Conservation (phyloP, 768 basidiomycete genomes). For the Rhodotorula toruloides region DNA sequence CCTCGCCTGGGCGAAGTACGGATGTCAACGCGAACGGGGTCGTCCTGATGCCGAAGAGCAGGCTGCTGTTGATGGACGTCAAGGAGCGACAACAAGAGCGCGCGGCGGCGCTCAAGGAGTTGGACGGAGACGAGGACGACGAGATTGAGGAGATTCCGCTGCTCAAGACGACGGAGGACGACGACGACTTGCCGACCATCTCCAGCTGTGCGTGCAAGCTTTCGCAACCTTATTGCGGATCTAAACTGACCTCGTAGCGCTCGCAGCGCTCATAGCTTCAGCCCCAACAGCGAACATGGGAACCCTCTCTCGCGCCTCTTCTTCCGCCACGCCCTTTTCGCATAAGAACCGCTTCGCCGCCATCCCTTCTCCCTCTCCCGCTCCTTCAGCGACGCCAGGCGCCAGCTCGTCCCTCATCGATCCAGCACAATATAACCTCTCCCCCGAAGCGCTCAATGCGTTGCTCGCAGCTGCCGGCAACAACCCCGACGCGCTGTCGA, state of each 20-base stretch:
- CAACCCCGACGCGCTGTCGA: constrained; percentile 13
- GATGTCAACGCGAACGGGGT: constrained; percentile 3
- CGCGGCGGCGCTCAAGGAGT: constrained; percentile 14
- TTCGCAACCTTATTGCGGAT: not conserved
- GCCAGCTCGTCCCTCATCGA: not conserved
- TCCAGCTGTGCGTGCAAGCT: constrained; percentile 21
- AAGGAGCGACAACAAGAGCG: constrained; percentile 47
- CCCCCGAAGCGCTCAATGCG: constrained; percentile 25
- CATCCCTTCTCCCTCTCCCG: constrained; percentile 18
- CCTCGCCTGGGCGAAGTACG: not conserved
- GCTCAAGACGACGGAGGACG: not conserved
- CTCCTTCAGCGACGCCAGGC: not conserved
- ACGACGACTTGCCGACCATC: constrained; percentile 26
- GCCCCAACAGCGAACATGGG: not conserved
- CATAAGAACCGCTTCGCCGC: constrained; percentile 27
- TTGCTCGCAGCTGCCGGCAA: constrained; percentile 16
- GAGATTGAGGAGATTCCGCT: constrained; percentile 38
- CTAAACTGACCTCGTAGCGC: not conserved
- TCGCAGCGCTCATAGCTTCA: constrained; percentile 4
- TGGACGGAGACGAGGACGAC: constrained; percentile 44
- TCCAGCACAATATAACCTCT: constrained; percentile 11
- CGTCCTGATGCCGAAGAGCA: constrained; percentile 30
- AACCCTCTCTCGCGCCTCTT: not conserved
- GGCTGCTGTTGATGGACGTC: constrained; percentile 49
- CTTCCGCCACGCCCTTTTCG: constrained; percentile 4